Conservation (phyloP, 2,329 filamentous ascomycete species). For the Rosellinia necatrix region DNA sequence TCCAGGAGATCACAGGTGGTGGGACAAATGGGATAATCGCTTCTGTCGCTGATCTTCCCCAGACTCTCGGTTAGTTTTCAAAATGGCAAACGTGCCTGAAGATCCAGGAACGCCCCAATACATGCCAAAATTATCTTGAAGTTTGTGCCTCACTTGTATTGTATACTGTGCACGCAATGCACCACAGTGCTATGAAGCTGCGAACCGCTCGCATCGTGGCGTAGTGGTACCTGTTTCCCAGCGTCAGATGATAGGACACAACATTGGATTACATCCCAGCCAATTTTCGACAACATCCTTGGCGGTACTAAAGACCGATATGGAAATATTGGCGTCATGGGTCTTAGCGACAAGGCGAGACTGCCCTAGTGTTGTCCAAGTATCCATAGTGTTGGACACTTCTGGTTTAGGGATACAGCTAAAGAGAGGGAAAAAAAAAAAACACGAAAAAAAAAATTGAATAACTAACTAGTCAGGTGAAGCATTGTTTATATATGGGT, state of each 20-base stretch:
- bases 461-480: no score
- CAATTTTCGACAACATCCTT: not conserved
- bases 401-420: not conserved
- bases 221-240: not conserved
- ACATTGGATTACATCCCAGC: not conserved
- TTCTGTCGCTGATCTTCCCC: slow-evolving; percentile 18
- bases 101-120: slow-evolving; percentile 11
- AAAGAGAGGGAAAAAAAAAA: no score
- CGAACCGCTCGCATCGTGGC: not conserved
- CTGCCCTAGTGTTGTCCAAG: no score
- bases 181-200: not conserved
- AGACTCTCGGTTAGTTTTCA: slow-evolving; percentile 17
- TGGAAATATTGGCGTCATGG: slow-evolving; percentile 16
- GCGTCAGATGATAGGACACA: no score
- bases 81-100: slow-evolving; percentile 17
- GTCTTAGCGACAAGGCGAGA: slow-evolving; percentile 17
- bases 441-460: no score
- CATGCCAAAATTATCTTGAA: not conserved
- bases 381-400: not conserved
- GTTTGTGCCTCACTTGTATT: slow-evolving; percentile 8
- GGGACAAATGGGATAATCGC: not conserved
- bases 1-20: no score
- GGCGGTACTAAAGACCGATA: slow-evolving; percentile 1
- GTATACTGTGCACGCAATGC: slow-evolving; percentile 1
- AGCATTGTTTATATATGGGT: not conserved